These are phyloP conservation scores for Cladorrhinum sp. DNA, from an alignment of 2,329 filamentous ascomycete genomes.

Conservation along the genomic window DNA sequence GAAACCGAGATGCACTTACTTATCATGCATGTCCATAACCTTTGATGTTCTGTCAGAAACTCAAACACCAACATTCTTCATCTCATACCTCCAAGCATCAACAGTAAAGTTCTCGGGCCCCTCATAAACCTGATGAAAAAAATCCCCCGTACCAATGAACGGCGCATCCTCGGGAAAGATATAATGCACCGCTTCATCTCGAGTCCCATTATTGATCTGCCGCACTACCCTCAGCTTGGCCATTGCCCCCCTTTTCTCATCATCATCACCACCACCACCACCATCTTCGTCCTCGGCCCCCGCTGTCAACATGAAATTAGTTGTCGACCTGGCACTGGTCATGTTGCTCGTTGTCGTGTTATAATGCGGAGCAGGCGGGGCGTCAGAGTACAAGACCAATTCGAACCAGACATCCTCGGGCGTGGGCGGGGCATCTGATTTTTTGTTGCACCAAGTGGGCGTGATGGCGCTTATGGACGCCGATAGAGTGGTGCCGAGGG, in stretches of 20 bases:
- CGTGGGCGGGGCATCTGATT: background rate
- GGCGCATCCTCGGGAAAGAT: background rate
- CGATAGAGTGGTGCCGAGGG: slow-evolving; percentile 19
- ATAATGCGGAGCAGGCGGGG: background rate
- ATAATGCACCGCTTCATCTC: slow-evolving; percentile 12
- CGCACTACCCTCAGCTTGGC: slow-evolving; percentile 17
- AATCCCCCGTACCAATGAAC: slow-evolving; percentile 12
- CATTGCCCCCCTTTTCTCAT: background rate
- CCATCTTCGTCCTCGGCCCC: background rate
- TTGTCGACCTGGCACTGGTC: background rate
- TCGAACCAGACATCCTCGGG: slow-evolving; percentile 16
- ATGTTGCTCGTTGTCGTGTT: background rate
- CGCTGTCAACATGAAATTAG: background rate
- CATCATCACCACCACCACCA: background rate
- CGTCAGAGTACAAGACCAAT: slow-evolving; percentile 10
- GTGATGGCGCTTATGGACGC: slow-evolving; percentile 14
- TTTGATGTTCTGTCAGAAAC: background rate
- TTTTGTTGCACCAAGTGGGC: slow-evolving; percentile 19
- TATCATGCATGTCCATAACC: background rate
- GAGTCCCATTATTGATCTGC: slow-evolving; percentile 10
- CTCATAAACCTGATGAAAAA: slow-evolving; percentile 20
- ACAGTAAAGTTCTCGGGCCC: slow-evolving; percentile 22
- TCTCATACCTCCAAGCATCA: slow-evolving; percentile 9
- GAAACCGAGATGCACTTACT: background rate
- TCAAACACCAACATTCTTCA: background rate